phyloP scores from a whole-genome alignment of 106 monocot genomes.

The Triglochin maritima region DNA sequence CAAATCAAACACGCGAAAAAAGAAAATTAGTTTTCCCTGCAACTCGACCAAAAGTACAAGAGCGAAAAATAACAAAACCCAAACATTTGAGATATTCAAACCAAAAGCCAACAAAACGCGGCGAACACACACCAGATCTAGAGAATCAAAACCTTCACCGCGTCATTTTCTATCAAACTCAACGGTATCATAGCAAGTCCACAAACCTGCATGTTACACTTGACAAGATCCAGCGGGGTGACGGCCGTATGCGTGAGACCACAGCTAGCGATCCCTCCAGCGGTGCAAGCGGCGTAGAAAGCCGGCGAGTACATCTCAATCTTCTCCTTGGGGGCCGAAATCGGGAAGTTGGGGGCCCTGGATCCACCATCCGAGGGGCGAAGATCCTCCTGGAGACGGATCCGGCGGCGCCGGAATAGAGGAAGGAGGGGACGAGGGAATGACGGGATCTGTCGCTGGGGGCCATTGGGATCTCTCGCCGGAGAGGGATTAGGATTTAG shows the following conservation, averaged over 20 bases:
- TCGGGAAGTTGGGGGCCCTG: slow-evolving; percentile 13
- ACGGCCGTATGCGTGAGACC: slow-evolving; percentile 65
- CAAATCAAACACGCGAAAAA: no score
- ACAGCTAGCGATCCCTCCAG: slow-evolving; percentile 62
- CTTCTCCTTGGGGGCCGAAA: slow-evolving; percentile 53
- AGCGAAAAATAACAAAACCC: no score
- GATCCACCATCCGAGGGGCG: slow-evolving; percentile 1
- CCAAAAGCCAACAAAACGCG: no score
- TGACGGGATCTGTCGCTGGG: slow-evolving; percentile 18
- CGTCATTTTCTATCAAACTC: not conserved
- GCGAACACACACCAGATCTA: no score
- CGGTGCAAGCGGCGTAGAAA: slow-evolving; percentile 67
- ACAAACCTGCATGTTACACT: slow-evolving; percentile 72
- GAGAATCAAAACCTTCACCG: no score
- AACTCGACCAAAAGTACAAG: no score
- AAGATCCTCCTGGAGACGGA: not conserved
- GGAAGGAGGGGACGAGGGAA: slow-evolving; percentile 49
- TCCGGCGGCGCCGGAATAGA: slow-evolving; percentile 29
- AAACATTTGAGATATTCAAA: no score
- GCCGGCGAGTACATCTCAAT: slow-evolving; percentile 54
- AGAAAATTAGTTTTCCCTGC: no score
- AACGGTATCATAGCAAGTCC: not conserved
- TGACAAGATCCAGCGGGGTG: slow-evolving; percentile 70
- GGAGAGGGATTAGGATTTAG: not conserved
- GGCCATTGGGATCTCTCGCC: slow-evolving; percentile 15